Base-by-base conservation (phyloP, 2,329 filamentous ascomycete species). In the Penicillium paneum region DNA sequence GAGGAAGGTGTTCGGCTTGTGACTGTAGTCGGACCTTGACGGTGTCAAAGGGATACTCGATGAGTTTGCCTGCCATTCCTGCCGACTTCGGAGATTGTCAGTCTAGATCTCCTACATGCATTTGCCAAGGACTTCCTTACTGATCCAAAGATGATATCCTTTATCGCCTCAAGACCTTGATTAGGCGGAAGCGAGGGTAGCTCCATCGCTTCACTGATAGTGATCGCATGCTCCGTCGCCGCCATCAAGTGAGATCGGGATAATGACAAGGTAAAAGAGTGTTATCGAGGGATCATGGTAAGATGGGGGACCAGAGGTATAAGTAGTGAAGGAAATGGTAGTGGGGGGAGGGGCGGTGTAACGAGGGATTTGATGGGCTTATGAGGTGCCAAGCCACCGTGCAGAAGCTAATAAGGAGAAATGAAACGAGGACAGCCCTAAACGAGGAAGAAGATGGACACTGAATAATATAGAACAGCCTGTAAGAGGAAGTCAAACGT, bases 41-140 rank as follows among this genome's bases (percentile, higher is more conserved):
- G 0, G 94, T 99, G 76, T 99, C 94, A 76, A 99, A 99, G 24
- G 94, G 94, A 72, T 97, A 99, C 73, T 99, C 94, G 69, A 99
- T 93, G 72, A 93, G 90, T 78, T 97, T 99, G 59, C 93, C 93
- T 34, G 90, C 86, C 56, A 95, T 84, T 57, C 94, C 94, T 52
- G 93, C 92, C 55, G 83, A 34, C 74, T 89, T 91, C 50, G 35
- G 6, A 47, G 17, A 15, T 17, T 24, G 41, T 58, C 32, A 56
- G 49, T 41, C 28, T 35, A 32, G 3, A 19, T 32, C 41, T 19
- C 31, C 34, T 21, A 34, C 36, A 21, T 42, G 13, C 40, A 36
- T 34, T 8, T 17, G 28, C 26, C 7, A 39, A 42, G 35, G 31
- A 47, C 17, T 56, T 56, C 75, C 86, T 72, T 75, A 92, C 84